Conservation (phyloP, 1,139 yeast genomes). For the Suhomyces kunorum region DNA sequence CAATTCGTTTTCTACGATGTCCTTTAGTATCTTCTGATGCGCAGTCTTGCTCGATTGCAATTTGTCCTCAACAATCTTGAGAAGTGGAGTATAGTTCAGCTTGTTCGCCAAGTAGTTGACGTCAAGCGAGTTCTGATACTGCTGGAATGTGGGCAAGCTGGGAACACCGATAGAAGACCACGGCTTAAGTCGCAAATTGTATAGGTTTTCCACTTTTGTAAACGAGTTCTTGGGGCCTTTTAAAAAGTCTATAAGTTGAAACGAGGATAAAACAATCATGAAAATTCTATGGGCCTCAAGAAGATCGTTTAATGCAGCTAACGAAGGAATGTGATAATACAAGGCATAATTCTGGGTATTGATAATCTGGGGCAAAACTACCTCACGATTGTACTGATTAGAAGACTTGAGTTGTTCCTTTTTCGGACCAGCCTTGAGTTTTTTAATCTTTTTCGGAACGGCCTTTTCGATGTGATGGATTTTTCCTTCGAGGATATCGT, state of each 20-base stretch:
- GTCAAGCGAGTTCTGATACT: constrained; percentile 26
- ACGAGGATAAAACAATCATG: constrained; percentile 27
- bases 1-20: constrained; percentile 15
- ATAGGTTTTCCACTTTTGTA: constrained; percentile 53
- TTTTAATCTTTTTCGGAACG: constrained; percentile 51
- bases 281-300: constrained; percentile 27
- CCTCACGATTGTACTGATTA: constrained; percentile 21
- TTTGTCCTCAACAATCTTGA: constrained; percentile 14
- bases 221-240: constrained; percentile 39
- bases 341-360: constrained; percentile 21
- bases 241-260: constrained; percentile 31
- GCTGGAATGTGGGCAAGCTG: constrained; percentile 51
- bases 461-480: constrained; percentile 31
- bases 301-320: constrained; percentile 34
- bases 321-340: constrained; percentile 18
- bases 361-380: constrained; percentile 28
- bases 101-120: constrained; percentile 9
- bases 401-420: constrained; percentile 35
- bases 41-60: constrained; percentile 13
- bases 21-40: constrained; percentile 12
- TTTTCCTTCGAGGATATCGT: constrained; percentile 37
- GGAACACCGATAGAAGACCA: constrained; percentile 86
- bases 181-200: constrained; percentile 73
- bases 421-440: constrained; percentile 47
- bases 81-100: constrained; percentile 12